These are phyloP conservation scores for Lathyrus tuberosus DNA, from an alignment of 306 rosid genomes.

Conservation along the genomic window DNA sequence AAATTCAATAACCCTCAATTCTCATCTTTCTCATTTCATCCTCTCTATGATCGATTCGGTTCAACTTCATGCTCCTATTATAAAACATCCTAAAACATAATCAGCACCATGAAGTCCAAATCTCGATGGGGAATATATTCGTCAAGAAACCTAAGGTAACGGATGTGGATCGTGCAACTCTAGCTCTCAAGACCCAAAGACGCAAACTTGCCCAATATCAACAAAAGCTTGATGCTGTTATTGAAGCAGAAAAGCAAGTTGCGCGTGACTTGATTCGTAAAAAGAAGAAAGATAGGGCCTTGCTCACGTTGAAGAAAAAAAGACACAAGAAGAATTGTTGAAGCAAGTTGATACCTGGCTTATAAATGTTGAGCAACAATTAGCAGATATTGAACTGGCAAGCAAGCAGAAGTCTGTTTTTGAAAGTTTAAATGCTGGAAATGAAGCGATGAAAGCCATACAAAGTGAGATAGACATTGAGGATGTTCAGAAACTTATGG, in stretches of 20 bases:
- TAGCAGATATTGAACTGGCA: constrained; percentile 90
- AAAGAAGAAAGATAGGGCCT: constrained; percentile 92
- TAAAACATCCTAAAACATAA: not conserved
- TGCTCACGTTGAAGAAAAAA: constrained; percentile 86
- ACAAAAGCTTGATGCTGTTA: constrained; percentile 93
- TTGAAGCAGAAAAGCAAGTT: constrained; percentile 96
- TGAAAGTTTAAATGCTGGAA: constrained; percentile 94
- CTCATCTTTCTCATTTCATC: not conserved
- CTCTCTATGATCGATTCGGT: no score
- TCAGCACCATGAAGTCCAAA: not conserved
- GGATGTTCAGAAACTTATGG: constrained; percentile 93
- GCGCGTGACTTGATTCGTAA: constrained; percentile 85
- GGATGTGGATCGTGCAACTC: constrained; percentile 94
- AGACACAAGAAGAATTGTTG: constrained; percentile 87
- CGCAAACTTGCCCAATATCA: constrained; percentile 95
- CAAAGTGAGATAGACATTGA: constrained; percentile 95
- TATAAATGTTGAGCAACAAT: constrained; percentile 93
- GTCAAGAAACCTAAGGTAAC: constrained; percentile 96
- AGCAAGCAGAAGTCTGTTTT: constrained; percentile 95
- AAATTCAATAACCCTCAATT: not conserved
- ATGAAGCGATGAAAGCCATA: constrained; percentile 79
- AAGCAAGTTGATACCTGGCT: constrained; percentile 97
- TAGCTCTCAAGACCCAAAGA: constrained; percentile 91
- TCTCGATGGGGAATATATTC: constrained; percentile 83
- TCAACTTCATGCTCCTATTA: not conserved